phyloP scores from a whole-genome alignment of 805 yeast genomes.

The Kluyveromyces wickerhamii region DNA sequence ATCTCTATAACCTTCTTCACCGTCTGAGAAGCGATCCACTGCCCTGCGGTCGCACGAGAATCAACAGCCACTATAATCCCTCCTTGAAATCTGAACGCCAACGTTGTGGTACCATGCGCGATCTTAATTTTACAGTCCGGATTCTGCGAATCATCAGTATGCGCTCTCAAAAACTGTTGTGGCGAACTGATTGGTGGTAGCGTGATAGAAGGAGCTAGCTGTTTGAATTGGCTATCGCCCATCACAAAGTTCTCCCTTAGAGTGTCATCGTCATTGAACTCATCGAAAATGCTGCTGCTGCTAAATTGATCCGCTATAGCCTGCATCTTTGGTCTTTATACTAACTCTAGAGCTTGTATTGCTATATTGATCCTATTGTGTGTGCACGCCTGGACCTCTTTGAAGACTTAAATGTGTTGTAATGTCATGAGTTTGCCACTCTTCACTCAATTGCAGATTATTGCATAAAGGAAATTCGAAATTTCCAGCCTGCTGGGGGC shows the following conservation, averaged over 20 bases:
- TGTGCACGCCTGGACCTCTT: too few species aligned
- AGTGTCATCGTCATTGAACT: slow-evolving; percentile 26
- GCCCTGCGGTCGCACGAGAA: slow-evolving; percentile 96
- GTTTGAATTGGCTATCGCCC: slow-evolving; percentile 24
- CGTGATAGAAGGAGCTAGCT: slow-evolving; percentile 50
- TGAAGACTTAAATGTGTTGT: too few species aligned
- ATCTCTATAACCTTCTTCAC: slow-evolving; percentile 96
- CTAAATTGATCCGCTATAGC: slow-evolving; percentile 28
- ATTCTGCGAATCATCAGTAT: slow-evolving; percentile 88
- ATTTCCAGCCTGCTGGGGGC: too few species aligned
- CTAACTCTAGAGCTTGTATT: too few species aligned
- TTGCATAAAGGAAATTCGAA: too few species aligned
- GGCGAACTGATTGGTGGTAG: slow-evolving; percentile 86
- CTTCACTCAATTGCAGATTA: too few species aligned
- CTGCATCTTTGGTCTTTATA: too few species aligned
- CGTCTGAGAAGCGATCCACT: slow-evolving; percentile 96
- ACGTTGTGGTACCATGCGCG: slow-evolving; percentile 98
- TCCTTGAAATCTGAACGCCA: slow-evolving; percentile 92
- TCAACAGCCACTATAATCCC: slow-evolving; percentile 96
- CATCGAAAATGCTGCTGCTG: slow-evolving; percentile 18
- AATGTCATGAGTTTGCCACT: too few species aligned
- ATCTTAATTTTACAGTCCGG: slow-evolving; percentile 93
- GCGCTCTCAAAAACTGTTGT: slow-evolving; percentile 90
- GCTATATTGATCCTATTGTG: too few species aligned
- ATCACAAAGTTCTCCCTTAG: slow-evolving; percentile 30